A percentile compares a stretch with the other conserved stretches of the same genome.
phyloP scores from a whole-genome alignment of 2,329 filamentous ascomycete species.

The Bipolaris oryzae region DNA sequence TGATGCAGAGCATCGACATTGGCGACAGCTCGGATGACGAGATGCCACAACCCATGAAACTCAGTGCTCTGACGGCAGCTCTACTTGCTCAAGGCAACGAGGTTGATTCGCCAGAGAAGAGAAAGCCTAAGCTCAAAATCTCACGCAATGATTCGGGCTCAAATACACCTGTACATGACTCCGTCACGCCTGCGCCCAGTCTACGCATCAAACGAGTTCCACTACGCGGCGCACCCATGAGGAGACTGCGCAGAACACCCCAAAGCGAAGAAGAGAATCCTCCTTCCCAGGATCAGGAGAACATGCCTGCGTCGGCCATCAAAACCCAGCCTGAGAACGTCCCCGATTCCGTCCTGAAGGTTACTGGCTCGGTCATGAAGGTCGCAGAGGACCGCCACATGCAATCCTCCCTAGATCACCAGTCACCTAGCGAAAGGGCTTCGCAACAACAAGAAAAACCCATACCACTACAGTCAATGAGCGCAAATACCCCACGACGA shows the following conservation, averaged over 20 bases:
- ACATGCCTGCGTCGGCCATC: slow-evolving; percentile 60
- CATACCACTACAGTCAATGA: slow-evolving; percentile 59
- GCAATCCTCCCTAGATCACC: slow-evolving; percentile 28
- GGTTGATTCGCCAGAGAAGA: slow-evolving; percentile 47
- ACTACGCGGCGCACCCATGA: slow-evolving; percentile 49
- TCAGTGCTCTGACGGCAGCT: slow-evolving; percentile 90
- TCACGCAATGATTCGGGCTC: slow-evolving; percentile 42
- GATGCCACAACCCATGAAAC: slow-evolving; percentile 83
- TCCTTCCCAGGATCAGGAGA: slow-evolving; percentile 78
- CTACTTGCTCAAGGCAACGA: slow-evolving; percentile 64
- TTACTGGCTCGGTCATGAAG: slow-evolving; percentile 46
- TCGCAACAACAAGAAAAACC: slow-evolving; percentile 54
- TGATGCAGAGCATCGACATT: slow-evolving; percentile 58
- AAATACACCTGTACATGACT: slow-evolving; percentile 49
- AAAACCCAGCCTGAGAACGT: slow-evolving; percentile 37
- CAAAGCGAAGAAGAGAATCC: slow-evolving; percentile 48
- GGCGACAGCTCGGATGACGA: slow-evolving; percentile 95
- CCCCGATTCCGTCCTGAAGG: slow-evolving; percentile 39
- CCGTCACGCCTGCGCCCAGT: slow-evolving; percentile 50
- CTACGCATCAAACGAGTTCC: slow-evolving; percentile 48
- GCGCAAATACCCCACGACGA: slow-evolving; percentile 75
- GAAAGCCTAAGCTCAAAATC: slow-evolving; percentile 48
- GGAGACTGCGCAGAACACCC: slow-evolving; percentile 47
- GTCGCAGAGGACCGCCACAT: slow-evolving; percentile 34
- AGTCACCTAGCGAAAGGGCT: slow-evolving; percentile 41